These are phyloP conservation scores for Hypoxylon sp. DNA, from an alignment of 2,329 filamentous ascomycete species.

Conservation along the genomic window DNA sequence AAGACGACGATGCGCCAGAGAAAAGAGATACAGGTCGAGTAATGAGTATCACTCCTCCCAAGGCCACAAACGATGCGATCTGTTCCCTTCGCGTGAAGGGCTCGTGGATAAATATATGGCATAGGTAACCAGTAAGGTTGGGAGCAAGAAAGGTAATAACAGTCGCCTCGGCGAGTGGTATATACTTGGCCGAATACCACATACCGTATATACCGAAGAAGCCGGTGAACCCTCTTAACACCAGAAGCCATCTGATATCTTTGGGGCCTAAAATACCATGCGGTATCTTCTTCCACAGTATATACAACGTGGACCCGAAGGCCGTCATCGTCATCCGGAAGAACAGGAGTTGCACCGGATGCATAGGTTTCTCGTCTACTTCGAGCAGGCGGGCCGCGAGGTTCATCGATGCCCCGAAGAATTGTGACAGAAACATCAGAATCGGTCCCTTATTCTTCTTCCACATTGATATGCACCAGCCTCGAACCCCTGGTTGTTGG, in stretches of 20 bases:
- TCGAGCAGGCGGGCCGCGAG: conserved; percentile 80
- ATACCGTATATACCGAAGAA: conserved; percentile 82
- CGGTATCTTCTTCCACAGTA: conserved; percentile 74
- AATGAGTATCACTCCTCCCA: conserved; percentile 84
- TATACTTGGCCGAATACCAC: conserved; percentile 73
- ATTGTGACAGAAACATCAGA: conserved; percentile 76
- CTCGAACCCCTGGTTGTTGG: conserved; percentile 6
- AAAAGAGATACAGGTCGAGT: conserved; percentile 68
- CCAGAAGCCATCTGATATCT: conserved; percentile 72
- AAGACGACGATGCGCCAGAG: conserved; percentile 38
- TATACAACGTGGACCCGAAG: conserved; percentile 72
- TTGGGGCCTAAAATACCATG: conserved; percentile 74
- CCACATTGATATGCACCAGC: conserved; percentile 44
- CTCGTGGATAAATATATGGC: conserved; percentile 77
- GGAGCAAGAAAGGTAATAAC: conserved; percentile 90
- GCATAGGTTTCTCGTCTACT: conserved; percentile 67
- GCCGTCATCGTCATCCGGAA: conserved; percentile 79
- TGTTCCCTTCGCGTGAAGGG: conserved; percentile 82
- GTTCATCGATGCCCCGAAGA: conserved; percentile 89
- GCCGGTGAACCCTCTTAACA: conserved; percentile 74
- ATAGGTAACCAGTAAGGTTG: conserved; percentile 80
- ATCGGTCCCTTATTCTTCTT: conserved; percentile 73
- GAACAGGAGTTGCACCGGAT: conserved; percentile 87
- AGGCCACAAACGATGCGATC: conserved; percentile 76
- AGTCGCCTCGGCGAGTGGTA: conserved; percentile 77